Conservation (phyloP, 257 asterid species). For the Petunia secreta region DNA sequence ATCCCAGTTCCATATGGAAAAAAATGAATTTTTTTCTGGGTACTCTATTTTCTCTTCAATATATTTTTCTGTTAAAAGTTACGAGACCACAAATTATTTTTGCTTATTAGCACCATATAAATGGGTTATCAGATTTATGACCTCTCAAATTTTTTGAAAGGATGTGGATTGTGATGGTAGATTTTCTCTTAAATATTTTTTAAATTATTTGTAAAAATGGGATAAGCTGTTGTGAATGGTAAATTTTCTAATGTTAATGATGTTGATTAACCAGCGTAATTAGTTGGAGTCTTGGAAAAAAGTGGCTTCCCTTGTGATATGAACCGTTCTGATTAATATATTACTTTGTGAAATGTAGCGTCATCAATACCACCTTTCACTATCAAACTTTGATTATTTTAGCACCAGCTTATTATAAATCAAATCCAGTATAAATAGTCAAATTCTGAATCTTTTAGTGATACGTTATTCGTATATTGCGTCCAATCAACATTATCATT, state of each 20-base stretch:
- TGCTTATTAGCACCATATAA: not conserved
- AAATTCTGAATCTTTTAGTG: constrained; percentile 3
- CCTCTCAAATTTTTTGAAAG: not conserved
- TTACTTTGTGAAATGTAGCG: not conserved
- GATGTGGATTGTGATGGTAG: not conserved
- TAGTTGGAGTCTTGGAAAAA: constrained; percentile 21
- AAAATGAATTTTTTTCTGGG: not conserved
- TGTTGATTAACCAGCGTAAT: constrained; percentile 18
- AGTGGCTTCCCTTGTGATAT: not conserved
- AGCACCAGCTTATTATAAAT: not conserved
- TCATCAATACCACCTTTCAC: not conserved
- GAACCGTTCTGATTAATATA: not conserved
- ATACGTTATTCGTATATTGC: not conserved
- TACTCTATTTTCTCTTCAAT: not conserved
- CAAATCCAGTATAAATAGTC: not conserved
- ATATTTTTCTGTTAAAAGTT: not conserved
- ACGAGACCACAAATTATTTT: not conserved
- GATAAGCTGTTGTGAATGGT: not conserved
- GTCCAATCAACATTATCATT: constrained; percentile 1
- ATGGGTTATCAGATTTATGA: not conserved
- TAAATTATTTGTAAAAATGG: not conserved
- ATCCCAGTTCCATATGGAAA: not conserved
- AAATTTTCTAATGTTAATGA: not conserved
- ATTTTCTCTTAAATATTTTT: not conserved
- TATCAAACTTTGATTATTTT: constrained; percentile 8